Conservation (phyloP, 345 rosid species). For the Kernera saxatilis region DNA sequence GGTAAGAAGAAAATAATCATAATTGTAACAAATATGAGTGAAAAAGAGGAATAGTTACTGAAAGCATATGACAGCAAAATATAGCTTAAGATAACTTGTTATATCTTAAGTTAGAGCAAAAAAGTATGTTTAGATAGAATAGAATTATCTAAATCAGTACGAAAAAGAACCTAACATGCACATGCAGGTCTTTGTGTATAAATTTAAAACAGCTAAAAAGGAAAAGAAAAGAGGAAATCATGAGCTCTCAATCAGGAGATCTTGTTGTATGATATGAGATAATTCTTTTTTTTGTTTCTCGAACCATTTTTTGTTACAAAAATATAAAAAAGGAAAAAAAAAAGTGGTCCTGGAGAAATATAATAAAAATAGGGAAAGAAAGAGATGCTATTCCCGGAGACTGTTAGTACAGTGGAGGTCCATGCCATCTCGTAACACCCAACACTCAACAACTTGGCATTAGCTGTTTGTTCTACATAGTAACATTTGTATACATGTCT, state of each 20-base stretch:
- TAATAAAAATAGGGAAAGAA: not conserved
- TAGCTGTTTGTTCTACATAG: not conserved
- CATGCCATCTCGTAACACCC: slow-evolving; percentile 23
- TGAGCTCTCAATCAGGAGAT: not conserved
- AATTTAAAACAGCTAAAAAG: not conserved
- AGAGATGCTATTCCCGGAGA: slow-evolving; percentile 22
- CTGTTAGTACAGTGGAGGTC: slow-evolving; percentile 20
- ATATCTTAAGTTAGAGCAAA: not conserved
- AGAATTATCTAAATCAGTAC: not conserved
- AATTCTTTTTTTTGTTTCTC: not conserved
- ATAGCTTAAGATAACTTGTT: not conserved
- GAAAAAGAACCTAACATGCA: not conserved
- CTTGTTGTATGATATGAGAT: not conserved
- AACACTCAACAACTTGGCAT: slow-evolving; percentile 1
- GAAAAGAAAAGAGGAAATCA: not conserved
- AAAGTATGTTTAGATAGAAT: not conserved
- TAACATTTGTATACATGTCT: not conserved
- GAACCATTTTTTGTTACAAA: not conserved
- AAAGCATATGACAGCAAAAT: not conserved
- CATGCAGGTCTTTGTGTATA: not conserved
- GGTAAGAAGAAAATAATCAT: not conserved
- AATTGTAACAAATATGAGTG: not conserved
- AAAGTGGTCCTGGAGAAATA: slow-evolving; percentile 15
- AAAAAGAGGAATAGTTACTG: not conserved
- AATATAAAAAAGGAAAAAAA: not conserved